Evolutionary conservation across 805 yeast species (phyloP).

Genomic region (Kodamaea kaohsiungensis): DNA sequence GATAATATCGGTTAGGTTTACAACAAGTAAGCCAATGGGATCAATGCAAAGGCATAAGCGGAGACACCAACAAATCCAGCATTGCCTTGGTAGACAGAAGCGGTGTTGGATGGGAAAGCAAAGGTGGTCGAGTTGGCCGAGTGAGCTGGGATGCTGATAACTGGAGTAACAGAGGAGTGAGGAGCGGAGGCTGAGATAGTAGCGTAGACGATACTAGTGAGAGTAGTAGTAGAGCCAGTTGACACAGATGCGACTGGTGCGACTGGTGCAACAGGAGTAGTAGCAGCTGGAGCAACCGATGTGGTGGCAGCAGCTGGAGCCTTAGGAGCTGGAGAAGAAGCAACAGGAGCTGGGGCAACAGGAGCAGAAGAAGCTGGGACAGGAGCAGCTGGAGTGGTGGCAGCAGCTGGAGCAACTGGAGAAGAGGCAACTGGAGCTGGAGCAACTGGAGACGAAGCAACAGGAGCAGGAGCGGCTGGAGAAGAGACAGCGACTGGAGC

Average conservation of each 20-base stretch:
- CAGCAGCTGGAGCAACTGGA: conserved; percentile 12
- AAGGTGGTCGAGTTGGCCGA: conserved; percentile 12
- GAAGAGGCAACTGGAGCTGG: conserved; percentile 6
- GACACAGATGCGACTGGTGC: conserved; percentile 16
- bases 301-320: conserved; percentile 12
- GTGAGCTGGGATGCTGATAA: conserved; percentile 11
- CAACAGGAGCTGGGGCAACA: conserved; percentile 7
- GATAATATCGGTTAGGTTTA: conserved; percentile 17
- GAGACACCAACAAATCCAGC: conserved; percentile 24
- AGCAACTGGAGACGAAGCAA: conserved; percentile 9
- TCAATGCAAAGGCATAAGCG: conserved; percentile 27
- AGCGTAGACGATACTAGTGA: conserved; percentile 2
- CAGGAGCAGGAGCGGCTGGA: conserved; percentile 8
- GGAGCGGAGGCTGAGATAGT: conserved; percentile 9
- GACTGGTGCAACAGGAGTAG: conserved; percentile 11
- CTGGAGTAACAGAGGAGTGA: conserved; percentile 11
- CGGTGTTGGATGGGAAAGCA: conserved; percentile 15
- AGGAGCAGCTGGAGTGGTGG: conserved; percentile 9
- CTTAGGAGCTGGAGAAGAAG: conserved; percentile 7
- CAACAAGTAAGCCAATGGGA: conserved; percentile 39
- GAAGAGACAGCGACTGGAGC: conserved; percentile 11
- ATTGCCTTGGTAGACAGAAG: conserved; percentile 13
- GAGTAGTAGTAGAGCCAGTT: conserved; percentile 8
- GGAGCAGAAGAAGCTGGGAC: conserved; percentile 8
- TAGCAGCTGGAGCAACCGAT: conserved; percentile 11